Conservation (phyloP, 495 filamentous ascomycete species). For the Hypoxylon crocopeplum region DNA sequence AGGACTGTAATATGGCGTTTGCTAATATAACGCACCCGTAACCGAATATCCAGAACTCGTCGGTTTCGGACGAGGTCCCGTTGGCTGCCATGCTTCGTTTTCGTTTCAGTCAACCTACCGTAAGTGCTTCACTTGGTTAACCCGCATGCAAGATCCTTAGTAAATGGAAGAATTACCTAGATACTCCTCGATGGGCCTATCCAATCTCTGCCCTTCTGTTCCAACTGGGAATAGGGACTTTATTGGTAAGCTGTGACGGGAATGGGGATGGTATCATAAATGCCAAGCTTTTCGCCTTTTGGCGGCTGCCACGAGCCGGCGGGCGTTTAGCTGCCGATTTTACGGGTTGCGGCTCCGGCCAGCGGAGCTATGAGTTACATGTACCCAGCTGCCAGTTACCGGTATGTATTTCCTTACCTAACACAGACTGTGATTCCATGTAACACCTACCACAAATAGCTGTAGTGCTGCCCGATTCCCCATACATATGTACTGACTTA, state of each 20-base stretch:
- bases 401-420: too few species aligned
- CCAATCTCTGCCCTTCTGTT: too few species aligned
- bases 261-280: conserved; percentile 30
- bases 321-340: conserved; percentile 10
- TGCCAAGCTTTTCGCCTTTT: conserved; percentile 37
- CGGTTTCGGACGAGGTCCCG: conserved; percentile 23
- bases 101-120: too few species aligned
- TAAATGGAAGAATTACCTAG: too few species aligned
- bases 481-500: too few species aligned
- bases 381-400: background rate
- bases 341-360: conserved; percentile 27
- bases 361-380: conserved; percentile 1
- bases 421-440: background rate
- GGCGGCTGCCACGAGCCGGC: conserved; percentile 8
- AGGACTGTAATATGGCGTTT: background rate
- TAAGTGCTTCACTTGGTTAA: background rate
- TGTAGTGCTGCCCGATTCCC: too few species aligned
- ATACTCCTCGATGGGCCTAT: too few species aligned
- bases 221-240: too few species aligned
- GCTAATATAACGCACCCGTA: conserved; percentile 71
- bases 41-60: conserved; percentile 86
- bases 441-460: background rate
- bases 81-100: conserved; percentile 29
- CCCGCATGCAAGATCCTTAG: background rate
- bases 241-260: background rate